phyloP scores from a whole-genome alignment of 2,329 filamentous ascomycete genomes.

The Amylocarpus encephaloides region DNA sequence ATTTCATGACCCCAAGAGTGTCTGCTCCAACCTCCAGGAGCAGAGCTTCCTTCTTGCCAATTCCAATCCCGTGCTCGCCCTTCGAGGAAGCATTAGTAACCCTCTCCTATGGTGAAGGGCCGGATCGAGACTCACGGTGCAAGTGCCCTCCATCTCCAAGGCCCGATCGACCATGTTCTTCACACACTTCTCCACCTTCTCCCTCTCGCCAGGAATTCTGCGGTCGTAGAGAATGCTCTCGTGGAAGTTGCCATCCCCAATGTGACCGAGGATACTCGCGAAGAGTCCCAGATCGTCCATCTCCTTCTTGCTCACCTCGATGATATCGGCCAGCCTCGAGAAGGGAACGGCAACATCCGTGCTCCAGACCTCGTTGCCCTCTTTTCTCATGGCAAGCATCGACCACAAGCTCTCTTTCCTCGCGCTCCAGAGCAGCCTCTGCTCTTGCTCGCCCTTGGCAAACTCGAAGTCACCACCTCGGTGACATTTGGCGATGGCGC shows the following conservation, averaged over 20 bases:
- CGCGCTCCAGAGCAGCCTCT: conserved; percentile 71
- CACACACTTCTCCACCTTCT: conserved; percentile 73
- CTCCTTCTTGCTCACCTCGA: conserved; percentile 81
- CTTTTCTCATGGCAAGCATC: conserved; percentile 64
- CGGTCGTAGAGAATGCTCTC: conserved; percentile 85
- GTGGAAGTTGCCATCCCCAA: conserved; percentile 94
- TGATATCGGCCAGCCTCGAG: conserved; percentile 64
- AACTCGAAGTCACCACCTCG: conserved; percentile 68
- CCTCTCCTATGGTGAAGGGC: conserved; percentile 3
- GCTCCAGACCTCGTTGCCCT: conserved; percentile 69
- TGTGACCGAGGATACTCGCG: conserved; percentile 80
- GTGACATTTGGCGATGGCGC: conserved; percentile 58
- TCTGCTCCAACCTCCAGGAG: conserved; percentile 73
- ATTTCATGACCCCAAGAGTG: conserved; percentile 78
- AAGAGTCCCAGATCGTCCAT: conserved; percentile 82
- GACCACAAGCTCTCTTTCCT: conserved; percentile 81
- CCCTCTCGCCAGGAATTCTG: conserved; percentile 60
- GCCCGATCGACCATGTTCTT: conserved; percentile 88
- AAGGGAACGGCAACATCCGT: conserved; percentile 83
- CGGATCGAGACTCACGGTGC: conserved; percentile 47
- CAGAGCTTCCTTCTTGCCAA: conserved; percentile 78
- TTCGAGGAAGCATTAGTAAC: conserved; percentile 5
- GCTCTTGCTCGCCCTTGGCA: conserved; percentile 63
- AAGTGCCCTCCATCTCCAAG: conserved; percentile 89
- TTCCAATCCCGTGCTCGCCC: conserved; percentile 79